Conservation (phyloP, 2,329 filamentous ascomycete genomes). For the Purpureocillium lavendulum region DNA sequence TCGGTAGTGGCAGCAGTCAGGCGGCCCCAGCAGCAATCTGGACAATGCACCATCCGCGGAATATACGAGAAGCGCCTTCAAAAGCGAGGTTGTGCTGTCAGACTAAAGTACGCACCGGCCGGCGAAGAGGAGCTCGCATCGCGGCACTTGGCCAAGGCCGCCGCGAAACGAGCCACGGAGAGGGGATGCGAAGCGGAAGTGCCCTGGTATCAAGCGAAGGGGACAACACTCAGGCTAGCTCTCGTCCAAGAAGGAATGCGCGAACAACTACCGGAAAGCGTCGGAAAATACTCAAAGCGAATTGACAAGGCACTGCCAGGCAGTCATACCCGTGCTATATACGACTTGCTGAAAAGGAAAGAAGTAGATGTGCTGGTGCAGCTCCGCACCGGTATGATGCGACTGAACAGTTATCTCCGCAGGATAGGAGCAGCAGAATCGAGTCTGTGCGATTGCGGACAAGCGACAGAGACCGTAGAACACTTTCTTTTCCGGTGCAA, state of each 20-base stretch:
- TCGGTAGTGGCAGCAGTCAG: constrained; percentile 6
- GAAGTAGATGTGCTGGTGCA: constrained; percentile 3
- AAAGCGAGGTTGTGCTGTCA: constrained; percentile 1
- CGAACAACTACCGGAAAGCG: constrained; percentile 2
- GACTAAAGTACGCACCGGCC: constrained; percentile 4
- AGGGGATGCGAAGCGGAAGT: neutral
- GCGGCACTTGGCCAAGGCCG: constrained; percentile 1
- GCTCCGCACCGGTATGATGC: constrained; percentile 4
- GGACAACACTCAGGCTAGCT: neutral
- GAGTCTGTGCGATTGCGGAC: constrained; percentile 1
- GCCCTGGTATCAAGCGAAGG: constrained; percentile 1
- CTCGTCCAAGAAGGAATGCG: neutral
- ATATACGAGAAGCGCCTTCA: constrained; percentile 5
- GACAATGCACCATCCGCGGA: constrained; percentile 5
- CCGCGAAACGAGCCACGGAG: constrained; percentile 1
- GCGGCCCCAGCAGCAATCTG: constrained; percentile 7
- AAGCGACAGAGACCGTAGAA: constrained; percentile 4
- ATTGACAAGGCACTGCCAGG: constrained; percentile 6
- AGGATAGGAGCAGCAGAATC: constrained; percentile 6
- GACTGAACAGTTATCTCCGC: constrained; percentile 3
- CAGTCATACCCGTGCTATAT: constrained; percentile 3
- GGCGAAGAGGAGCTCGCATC: constrained; percentile 1
- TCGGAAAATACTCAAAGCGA: constrained; percentile 6
- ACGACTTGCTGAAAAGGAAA: constrained; percentile 2
- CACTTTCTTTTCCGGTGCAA: constrained; percentile 5